Evolutionary conservation across 768 basidiomycete species (phyloP), one percentile per base, ranked within the genome.

Genomic region (Chalciporus sphaerocephalus): DNA sequence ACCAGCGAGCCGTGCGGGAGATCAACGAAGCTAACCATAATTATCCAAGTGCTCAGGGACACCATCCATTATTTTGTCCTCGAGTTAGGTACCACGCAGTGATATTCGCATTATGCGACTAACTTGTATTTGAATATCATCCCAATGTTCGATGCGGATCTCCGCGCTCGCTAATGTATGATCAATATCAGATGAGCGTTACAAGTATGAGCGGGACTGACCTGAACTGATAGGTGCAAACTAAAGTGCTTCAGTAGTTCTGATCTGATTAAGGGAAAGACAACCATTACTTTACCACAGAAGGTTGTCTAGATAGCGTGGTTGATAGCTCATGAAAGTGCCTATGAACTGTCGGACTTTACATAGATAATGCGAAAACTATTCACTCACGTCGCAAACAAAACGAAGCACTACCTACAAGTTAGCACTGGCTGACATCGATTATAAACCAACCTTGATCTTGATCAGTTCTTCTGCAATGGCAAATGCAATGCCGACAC

Each of bases 341-440:
- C 2, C 86, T 88, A 44, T n/a, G 13, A n/a, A 32, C 15, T 1
- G 30, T 32, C 30, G n/a, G 30, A 32, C 5, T 32, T 5, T 2
- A 15, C 15, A n/a, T 13, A 3, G 6, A 32, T 32, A 32, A 6
- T n/a, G 15, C 15, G 21, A 16, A 13, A 15, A 8, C 5, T 32
- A n/a, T 32, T 32, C 30, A 55, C 74, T 52, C 55, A 95, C 78
- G 95, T 98, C 6, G 90, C 85, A 60, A 99, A 98, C 65, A 97
- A 87, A 2, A 87, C 86, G 54, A 88, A 90, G 10, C 83, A 73
- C 92, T 95, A 30, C 3, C 17, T 28, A 20, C 5, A 16, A 12
- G 40, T 44, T 30, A 46, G 43, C 37, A 32, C 27, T 18, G 21
- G 33, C 25, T 13, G n/a, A 35, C 16, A 30, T 25, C 15, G 25